Conservation (phyloP, 2,329 filamentous ascomycete genomes). For the Trichoderma oligosporum region DNA sequence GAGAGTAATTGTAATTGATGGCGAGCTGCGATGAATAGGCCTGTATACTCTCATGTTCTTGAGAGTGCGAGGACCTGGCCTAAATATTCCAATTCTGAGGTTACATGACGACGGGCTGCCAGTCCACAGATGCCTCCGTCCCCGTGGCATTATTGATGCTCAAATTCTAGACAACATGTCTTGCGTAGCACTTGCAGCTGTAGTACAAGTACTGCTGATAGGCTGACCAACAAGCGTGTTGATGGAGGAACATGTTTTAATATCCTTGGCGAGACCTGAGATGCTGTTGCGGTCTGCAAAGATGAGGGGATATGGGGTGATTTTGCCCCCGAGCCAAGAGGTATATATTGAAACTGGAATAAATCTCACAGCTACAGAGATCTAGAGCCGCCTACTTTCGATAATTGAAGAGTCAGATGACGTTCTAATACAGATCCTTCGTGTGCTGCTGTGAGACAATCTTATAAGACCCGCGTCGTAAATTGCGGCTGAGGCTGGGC, state of each 20-base stretch:
- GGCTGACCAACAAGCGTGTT: background rate
- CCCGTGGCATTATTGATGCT: background rate
- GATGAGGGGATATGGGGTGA: background rate
- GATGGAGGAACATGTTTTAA: background rate
- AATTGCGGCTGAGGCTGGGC: background rate
- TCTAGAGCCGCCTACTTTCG: too few species aligned
- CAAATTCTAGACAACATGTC: background rate
- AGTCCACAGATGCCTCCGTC: background rate
- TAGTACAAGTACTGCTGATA: background rate
- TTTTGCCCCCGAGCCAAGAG: too few species aligned
- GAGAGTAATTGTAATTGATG: background rate
- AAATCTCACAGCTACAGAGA: too few species aligned
- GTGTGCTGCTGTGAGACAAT: too few species aligned
- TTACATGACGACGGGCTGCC: background rate
- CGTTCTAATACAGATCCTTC: too few species aligned
- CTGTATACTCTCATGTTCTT: background rate
- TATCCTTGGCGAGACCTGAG: conserved; percentile 3
- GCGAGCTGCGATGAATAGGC: background rate
- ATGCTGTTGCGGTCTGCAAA: background rate
- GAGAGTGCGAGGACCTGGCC: background rate
- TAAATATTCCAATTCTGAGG: background rate
- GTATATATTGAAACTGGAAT: too few species aligned
- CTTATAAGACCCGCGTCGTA: background rate
- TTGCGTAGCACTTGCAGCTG: background rate
- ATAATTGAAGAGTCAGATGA: too few species aligned